Evolutionary conservation across 2,329 filamentous ascomycete species (phyloP).

Genomic region (Trichoderma aggressivum): DNA sequence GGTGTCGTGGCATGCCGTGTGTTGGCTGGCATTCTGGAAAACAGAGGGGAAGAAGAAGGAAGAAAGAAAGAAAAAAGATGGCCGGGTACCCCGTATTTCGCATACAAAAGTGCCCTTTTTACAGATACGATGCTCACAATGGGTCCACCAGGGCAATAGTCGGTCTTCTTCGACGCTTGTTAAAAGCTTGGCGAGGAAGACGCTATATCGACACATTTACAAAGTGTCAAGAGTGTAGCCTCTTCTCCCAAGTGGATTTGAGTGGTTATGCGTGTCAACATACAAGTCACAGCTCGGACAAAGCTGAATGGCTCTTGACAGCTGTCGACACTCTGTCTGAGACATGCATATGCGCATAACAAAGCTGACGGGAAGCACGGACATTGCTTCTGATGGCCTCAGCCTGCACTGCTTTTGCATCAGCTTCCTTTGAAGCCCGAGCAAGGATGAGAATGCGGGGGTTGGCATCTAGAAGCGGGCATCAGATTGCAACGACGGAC

Average conservation of each 20-base stretch:
- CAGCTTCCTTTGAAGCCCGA: constrained; percentile 2
- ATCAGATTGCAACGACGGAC: not conserved
- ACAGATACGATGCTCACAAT: not conserved
- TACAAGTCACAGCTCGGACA: not conserved
- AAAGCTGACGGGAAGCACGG: not conserved
- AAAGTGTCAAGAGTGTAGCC: not conserved
- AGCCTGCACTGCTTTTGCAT: constrained; percentile 12
- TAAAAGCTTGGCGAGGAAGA: not conserved
- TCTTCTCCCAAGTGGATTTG: not conserved
- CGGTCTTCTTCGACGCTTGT: not conserved
- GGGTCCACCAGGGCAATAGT: not conserved
- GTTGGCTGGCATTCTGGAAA: not conserved
- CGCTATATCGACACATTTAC: not conserved
- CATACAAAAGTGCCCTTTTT: not conserved
- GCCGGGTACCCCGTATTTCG: not conserved
- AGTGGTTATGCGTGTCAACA: constrained; percentile 3
- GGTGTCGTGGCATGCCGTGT: not conserved
- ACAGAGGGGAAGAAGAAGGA: too few relatives aligned
- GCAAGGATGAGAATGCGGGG: not conserved
- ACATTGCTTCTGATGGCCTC: constrained; percentile 5
- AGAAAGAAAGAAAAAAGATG: not conserved
- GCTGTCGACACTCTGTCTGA: not conserved
- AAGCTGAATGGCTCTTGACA: not conserved
- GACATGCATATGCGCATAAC: not conserved
- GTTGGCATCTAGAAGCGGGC: not conserved